A percentile compares a stretch with the other conserved stretches of the same genome.
Conservation (phyloP, 2,329 filamentous ascomycete species). For the Falciphora oryzae region DNA sequence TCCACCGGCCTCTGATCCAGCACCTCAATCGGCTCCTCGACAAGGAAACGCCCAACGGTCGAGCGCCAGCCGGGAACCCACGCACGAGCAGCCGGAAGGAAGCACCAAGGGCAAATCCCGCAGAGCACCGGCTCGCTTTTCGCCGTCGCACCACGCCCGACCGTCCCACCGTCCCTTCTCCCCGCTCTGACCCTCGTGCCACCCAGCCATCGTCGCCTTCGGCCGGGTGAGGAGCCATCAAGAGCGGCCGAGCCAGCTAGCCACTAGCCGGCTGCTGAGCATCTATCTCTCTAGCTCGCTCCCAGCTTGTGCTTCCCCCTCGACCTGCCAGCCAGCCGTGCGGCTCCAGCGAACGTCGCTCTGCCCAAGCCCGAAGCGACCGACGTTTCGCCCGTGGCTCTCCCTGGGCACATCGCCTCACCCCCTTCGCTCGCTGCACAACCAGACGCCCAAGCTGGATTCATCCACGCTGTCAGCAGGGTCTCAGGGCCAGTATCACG, state of each 20-base stretch:
- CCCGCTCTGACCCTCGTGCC: background rate
- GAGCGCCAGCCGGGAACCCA: background rate
- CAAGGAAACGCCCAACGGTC: background rate
- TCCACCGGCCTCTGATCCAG: background rate
- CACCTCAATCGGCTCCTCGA: background rate
- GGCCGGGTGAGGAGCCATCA: background rate
- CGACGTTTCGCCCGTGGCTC: background rate
- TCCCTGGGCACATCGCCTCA: no score
- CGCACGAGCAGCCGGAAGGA: background rate
- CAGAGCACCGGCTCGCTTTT: background rate
- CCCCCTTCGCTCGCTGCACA: background rate
- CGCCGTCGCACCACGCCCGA: background rate
- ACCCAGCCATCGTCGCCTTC: background rate
- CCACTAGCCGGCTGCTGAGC: background rate
- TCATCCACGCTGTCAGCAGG: slow-evolving; percentile 41
- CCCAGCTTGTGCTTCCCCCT: background rate
- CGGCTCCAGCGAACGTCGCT: background rate
- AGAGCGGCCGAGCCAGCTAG: background rate
- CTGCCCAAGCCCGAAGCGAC: background rate
- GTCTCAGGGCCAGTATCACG: slow-evolving; percentile 47
- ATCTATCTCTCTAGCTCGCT: background rate
- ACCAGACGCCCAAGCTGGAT: slow-evolving; percentile 39
- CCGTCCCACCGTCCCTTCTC: background rate
- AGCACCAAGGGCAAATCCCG: background rate
- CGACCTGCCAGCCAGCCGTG: background rate